Percentiles rank a stretch among this genome's conserved stretches.
Conservation (phyloP, 257 asterid genomes). For the Fraxinus anomala region DNA sequence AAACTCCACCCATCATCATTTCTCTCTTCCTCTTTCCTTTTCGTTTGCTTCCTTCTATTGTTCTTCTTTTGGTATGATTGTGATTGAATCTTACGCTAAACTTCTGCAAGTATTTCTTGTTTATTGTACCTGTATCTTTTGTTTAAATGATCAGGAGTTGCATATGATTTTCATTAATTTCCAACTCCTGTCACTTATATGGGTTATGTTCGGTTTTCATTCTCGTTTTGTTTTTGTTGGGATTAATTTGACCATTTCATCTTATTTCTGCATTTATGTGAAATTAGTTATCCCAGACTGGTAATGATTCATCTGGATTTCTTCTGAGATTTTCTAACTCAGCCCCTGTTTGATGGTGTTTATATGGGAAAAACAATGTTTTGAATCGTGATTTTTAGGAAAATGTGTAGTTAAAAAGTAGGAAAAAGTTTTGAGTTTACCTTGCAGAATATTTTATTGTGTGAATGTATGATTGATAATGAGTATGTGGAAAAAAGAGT, state of each 20-base stretch:
- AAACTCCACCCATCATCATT: neutral
- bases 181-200: neutral
- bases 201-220: constrained; percentile 2
- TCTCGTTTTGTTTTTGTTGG: neutral
- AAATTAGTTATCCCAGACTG: neutral
- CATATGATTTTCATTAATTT: no score
- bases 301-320: neutral
- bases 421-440: no score
- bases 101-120: neutral
- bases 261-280: neutral
- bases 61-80: neutral
- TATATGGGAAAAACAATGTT: no score
- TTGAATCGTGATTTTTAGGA: no score
- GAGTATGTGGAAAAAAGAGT: no score
- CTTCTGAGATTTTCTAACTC: neutral
- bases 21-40: neutral
- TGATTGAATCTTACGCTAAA: neutral
- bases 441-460: no score
- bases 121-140: neutral
- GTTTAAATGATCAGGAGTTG: neutral
- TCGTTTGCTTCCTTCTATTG: neutral
- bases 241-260: neutral
- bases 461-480: no score
- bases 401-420: no score
- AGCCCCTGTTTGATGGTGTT: no score